These are phyloP conservation scores for Arabidopsis lyrata DNA, from an alignment of 441 rosid genomes.

Conservation along the genomic window DNA sequence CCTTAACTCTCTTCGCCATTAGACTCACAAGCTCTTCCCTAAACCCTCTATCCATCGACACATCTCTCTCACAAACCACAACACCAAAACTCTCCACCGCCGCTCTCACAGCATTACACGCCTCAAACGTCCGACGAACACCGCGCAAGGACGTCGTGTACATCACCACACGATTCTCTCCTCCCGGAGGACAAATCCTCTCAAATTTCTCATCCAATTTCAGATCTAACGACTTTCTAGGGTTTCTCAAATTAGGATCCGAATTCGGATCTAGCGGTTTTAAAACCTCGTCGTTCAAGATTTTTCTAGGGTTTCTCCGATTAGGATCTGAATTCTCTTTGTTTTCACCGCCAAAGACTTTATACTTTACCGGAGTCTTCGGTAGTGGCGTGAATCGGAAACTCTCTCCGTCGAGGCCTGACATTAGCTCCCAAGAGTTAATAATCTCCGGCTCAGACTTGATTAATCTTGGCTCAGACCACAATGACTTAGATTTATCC, in stretches of 20 bases:
- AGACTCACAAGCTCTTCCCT: constrained; percentile 69
- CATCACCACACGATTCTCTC: constrained; percentile 71
- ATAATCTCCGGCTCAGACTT: constrained; percentile 66
- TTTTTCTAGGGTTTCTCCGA: constrained; percentile 24
- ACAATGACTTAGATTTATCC: constrained; percentile 50
- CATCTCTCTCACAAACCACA: constrained; percentile 74
- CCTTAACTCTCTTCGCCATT: constrained; percentile 51
- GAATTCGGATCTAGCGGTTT: constrained; percentile 29
- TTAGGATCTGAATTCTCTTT: constrained; percentile 56
- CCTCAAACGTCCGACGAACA: constrained; percentile 77
- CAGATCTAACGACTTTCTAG: neutral
- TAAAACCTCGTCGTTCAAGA: constrained; percentile 1
- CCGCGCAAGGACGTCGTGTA: constrained; percentile 86
- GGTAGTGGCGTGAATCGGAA: constrained; percentile 65
- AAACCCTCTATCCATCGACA: constrained; percentile 85
- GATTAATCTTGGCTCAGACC: constrained; percentile 54
- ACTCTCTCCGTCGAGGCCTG: constrained; percentile 81
- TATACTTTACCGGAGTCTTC: constrained; percentile 39
- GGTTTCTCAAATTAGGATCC: constrained; percentile 44
- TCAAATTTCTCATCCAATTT: constrained; percentile 49
- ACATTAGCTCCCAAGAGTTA: constrained; percentile 93
- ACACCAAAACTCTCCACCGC: constrained; percentile 63
- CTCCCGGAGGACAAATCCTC: constrained; percentile 71
- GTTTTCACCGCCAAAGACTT: constrained; percentile 31
- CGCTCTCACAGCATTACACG: constrained; percentile 72